phyloP scores from a whole-genome alignment of 1,284 basidiomycete species.

The Phellopilus nigrolimitatus region DNA sequence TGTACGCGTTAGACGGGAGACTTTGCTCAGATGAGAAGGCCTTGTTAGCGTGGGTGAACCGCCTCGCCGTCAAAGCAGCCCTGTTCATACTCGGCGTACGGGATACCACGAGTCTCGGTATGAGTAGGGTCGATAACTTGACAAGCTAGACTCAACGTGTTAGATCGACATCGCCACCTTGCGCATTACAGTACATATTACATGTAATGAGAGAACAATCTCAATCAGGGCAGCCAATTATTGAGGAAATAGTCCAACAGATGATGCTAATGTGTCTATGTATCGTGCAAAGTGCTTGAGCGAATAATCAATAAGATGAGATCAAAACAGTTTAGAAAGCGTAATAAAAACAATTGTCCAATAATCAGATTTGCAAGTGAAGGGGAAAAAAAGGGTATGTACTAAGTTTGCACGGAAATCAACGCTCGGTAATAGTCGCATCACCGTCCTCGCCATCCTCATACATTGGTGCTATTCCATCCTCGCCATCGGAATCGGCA shows the following conservation, averaged over 20 bases:
- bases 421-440: slow-evolving; percentile 6
- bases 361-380: background rate
- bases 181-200: too few relatives aligned
- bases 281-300: background rate
- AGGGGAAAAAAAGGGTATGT: background rate
- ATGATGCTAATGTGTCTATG: slow-evolving; percentile 1
- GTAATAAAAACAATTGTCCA: background rate
- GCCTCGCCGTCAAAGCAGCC: background rate
- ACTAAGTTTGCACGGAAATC: background rate
- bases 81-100: slow-evolving; percentile 1
- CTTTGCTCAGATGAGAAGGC: background rate
- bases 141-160: too few relatives aligned
- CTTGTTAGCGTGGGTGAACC: background rate
- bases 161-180: too few relatives aligned
- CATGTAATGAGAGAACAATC: background rate
- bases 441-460: slow-evolving; percentile 2
- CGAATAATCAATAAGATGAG: slow-evolving; percentile 4
- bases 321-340: background rate
- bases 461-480: too few relatives aligned
- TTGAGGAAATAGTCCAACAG: background rate
- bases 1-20: slow-evolving; percentile 15
- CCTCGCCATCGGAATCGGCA: background rate
- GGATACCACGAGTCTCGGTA: too few relatives aligned
- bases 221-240: background rate
- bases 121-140: too few relatives aligned